Evolutionary conservation across 1,139 yeast species (phyloP), one percentile per base, ranked within the genome.

Genomic region (Dujonia santamariae): DNA sequence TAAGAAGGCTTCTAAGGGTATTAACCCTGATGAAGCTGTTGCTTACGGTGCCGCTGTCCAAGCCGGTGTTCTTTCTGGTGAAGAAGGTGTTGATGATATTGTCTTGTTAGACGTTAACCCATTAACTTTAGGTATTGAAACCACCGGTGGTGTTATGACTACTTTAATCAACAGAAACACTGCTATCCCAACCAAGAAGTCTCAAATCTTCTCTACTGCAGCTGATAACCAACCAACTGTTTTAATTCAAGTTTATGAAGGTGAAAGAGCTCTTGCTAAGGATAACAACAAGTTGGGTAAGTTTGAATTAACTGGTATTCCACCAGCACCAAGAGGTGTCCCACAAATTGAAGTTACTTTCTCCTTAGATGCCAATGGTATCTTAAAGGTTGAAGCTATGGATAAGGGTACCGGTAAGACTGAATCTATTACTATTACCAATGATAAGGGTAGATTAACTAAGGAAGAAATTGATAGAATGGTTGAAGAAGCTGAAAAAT

Each of bases 401-500:
- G 73, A 67, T 46, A 67, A 67, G 54, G 72, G 72, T 36, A 67
- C 72, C 38, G 73, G 73, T 69, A 88, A 88, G 71, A 79, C 92
- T 40, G 87, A 92, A 67, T 82, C 95, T 45, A 86, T 92, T 57
- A 86, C 96, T 45, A 92, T 92, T 65, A 86, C 92, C 56, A 92
- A 92, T 63, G 97, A 92, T 66, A 88, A 90, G 78, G 97, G 97
- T 56, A 85, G 97, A 75, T 78, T 92, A 59, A 75, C 96, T 42
- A 85, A 85, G 70, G 95, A 86, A 44, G 95, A 86, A 42, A 86
- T 86, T 53, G 96, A 86, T 57, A 83, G 88, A 68, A 87, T 86
- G 96, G 95, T 86, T 51, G 87, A 82, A 63, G 96, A 87, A 61
- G 96, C 95, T 47, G 96, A 85, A 69, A 80, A 84, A 67, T 87